Evolutionary conservation across 2,329 filamentous ascomycete genomes (phyloP).

Genomic region (Paraphaeosphaeria minitans): DNA sequence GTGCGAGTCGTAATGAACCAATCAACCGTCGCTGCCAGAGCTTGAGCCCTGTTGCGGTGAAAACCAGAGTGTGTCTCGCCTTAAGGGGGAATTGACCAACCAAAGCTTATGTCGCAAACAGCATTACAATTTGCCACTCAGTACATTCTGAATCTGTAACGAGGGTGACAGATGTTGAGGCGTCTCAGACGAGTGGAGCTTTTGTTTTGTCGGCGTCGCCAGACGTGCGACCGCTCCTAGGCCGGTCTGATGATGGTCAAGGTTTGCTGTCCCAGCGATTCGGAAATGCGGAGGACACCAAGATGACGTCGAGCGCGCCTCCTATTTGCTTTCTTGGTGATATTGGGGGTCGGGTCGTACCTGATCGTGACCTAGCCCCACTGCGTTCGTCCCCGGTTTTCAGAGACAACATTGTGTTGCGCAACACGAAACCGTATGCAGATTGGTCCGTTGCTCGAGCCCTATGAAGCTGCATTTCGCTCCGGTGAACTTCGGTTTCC

Average conservation of each 20-base stretch:
- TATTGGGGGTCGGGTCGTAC: conserved; percentile 21
- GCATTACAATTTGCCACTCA: conserved; percentile 11
- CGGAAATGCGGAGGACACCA: conserved; percentile 34
- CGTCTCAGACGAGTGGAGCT: conserved; percentile 11
- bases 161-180: not conserved
- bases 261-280: conserved; percentile 26
- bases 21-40: conserved; percentile 3
- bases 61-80: conserved; percentile 9
- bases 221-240: conserved; percentile 10
- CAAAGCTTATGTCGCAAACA: conserved; percentile 24
- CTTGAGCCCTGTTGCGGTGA: not conserved
- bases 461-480: not conserved
- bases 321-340: not conserved
- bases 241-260: conserved; percentile 5
- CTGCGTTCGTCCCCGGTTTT: not conserved
- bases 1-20: not conserved
- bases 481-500: conserved; percentile 5
- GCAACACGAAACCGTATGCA: not conserved
- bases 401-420: not conserved
- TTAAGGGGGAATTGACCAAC: conserved; percentile 20
- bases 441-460: not conserved
- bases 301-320: conserved; percentile 8
- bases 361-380: not conserved
- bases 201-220: conserved; percentile 8
- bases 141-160: conserved; percentile 7